These are phyloP conservation scores for Trichoderma koningii DNA, from an alignment of 2,329 filamentous ascomycete genomes.

Conservation along the genomic window DNA sequence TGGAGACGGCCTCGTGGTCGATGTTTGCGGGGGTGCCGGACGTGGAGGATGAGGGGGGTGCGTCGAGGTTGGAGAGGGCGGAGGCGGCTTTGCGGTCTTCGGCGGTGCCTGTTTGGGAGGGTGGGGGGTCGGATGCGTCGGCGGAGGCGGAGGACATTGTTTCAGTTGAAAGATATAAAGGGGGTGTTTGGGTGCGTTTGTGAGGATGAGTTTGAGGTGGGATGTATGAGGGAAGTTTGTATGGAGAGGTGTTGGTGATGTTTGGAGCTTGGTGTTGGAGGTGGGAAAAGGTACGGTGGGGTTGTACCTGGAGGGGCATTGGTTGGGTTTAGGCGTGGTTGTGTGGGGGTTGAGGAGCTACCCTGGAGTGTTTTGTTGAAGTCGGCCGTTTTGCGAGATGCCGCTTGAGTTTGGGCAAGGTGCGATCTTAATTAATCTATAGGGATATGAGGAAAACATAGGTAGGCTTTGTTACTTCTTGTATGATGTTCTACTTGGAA, in stretches of 20 bases:
- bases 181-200: too few species aligned
- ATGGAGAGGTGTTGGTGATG: not conserved
- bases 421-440: too few species aligned
- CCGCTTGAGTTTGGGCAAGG: too few species aligned
- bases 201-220: too few species aligned
- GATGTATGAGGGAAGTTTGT: not conserved
- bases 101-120: conserved; percentile 57
- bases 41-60: conserved; percentile 54
- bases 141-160: conserved; percentile 16
- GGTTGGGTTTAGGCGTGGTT: not conserved
- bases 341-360: too few species aligned
- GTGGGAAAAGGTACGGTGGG: not conserved
- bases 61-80: conserved; percentile 72
- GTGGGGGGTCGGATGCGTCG: conserved; percentile 56
- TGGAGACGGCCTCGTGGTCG: conserved; percentile 69
- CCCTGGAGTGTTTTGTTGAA: too few species aligned
- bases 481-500: too few species aligned
- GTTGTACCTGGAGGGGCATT: not conserved
- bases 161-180: too few species aligned
- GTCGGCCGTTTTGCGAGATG: too few species aligned
- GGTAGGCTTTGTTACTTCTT: too few species aligned
- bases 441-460: too few species aligned
- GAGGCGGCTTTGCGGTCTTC: conserved; percentile 77
- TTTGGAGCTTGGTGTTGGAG: not conserved
- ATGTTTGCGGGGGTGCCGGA: conserved; percentile 51